These are phyloP conservation scores for Xylariomycetidae sp. DNA, from an alignment of 2,329 filamentous ascomycete genomes.

Conservation along the genomic window DNA sequence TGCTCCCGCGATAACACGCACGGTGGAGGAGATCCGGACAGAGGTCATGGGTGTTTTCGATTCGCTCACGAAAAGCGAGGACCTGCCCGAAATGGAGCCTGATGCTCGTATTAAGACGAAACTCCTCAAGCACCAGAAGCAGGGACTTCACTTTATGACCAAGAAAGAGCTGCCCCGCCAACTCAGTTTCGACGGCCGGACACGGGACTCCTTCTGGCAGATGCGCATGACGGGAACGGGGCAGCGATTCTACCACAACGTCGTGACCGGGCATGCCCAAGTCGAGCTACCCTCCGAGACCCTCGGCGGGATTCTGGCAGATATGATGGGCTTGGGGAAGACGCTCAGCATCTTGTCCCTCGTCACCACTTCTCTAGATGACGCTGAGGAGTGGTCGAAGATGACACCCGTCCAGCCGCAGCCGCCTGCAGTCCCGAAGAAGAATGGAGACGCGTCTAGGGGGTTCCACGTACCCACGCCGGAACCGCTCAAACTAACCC, in stretches of 20 bases:
- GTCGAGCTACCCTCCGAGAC: conserved; percentile 57
- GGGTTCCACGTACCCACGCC: conserved; percentile 35
- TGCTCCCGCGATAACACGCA: conserved; percentile 43
- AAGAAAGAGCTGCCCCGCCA: conserved; percentile 66
- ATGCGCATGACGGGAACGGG: conserved; percentile 44
- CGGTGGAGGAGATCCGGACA: conserved; percentile 77
- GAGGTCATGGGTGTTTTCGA: conserved; percentile 88
- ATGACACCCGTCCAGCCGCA: conserved; percentile 45
- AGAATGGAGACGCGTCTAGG: conserved; percentile 28
- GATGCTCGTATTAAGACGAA: conserved; percentile 55
- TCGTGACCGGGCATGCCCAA: conserved; percentile 71
- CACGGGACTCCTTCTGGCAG: conserved; percentile 74
- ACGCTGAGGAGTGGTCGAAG: conserved; percentile 57
- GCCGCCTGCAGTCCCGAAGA: conserved; percentile 29
- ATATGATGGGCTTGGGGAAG: conserved; percentile 88
- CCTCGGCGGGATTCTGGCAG: conserved; percentile 68
- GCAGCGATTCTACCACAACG: conserved; percentile 64
- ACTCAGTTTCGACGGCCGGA: conserved; percentile 48
- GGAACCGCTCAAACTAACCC: conserved; percentile 41
- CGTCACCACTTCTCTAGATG: conserved; percentile 57
- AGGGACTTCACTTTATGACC: conserved; percentile 82
- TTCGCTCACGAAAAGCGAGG: conserved; percentile 67
- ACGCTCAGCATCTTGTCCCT: conserved; percentile 81
- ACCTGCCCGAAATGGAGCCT: conserved; percentile 68
- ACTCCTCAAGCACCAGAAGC: conserved; percentile 80